Percentiles rank a stretch among this genome's conserved stretches.
Evolutionary conservation across 2,329 filamentous ascomycete species (phyloP).

Genomic region (Arthrobotrys pseudoclavata): DNA sequence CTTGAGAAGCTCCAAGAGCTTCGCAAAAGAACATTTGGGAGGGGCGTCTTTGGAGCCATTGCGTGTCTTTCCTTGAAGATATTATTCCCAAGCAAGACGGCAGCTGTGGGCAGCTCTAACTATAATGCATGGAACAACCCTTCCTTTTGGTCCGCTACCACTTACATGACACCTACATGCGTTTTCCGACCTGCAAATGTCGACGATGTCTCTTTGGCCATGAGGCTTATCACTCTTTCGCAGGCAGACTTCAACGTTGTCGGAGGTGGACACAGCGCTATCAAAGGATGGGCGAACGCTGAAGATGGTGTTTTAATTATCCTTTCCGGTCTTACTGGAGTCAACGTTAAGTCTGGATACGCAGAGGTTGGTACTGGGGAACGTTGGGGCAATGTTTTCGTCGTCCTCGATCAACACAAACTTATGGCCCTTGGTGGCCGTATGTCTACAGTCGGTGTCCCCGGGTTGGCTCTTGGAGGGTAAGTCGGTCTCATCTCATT

Average conservation of each 20-base stretch:
- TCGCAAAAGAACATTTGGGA: constrained; percentile 16
- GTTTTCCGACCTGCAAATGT: constrained; percentile 36
- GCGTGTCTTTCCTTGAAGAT: constrained; percentile 26
- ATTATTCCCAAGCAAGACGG: constrained; percentile 15
- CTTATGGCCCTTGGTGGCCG: constrained; percentile 46
- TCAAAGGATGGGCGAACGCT: constrained; percentile 55
- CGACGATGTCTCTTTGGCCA: constrained; percentile 39
- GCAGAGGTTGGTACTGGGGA: constrained; percentile 29
- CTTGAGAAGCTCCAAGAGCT: constrained; percentile 16
- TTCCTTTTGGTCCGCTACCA: constrained; percentile 53
- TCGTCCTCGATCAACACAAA: constrained; percentile 13
- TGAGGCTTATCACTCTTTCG: constrained; percentile 27
- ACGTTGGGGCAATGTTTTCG: constrained; percentile 40
- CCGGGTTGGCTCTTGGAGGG: constrained; percentile 46
- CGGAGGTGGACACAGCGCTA: constrained; percentile 52
- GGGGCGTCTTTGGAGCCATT: not conserved
- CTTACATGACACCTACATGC: constrained; percentile 41
- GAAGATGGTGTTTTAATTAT: constrained; percentile 48
- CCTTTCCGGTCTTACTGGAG: constrained; percentile 24
- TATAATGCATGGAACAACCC: constrained; percentile 45
- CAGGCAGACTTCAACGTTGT: constrained; percentile 44
- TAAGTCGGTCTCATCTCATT: constrained; percentile 5
- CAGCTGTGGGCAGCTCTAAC: constrained; percentile 18
- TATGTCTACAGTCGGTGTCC: constrained; percentile 50
- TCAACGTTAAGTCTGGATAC: constrained; percentile 26